Evolutionary conservation across 148 eudicot species (phyloP).

Genomic region (Rhododendron simsii): DNA sequence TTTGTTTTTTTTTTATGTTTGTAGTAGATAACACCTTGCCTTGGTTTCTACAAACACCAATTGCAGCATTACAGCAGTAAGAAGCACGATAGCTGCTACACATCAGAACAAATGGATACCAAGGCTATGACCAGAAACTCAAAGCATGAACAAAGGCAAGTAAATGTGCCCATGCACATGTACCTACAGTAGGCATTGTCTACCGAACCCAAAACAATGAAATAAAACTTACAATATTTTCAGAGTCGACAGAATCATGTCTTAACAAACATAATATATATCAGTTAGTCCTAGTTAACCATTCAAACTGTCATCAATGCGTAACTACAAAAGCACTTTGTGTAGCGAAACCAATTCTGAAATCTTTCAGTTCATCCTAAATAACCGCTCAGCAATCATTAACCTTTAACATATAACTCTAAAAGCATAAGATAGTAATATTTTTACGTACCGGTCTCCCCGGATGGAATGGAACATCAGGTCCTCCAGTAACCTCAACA

Average conservation of each 20-base stretch:
- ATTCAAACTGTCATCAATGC: not conserved
- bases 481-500: conserved; percentile 93
- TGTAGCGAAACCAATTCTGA: not conserved
- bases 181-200: not conserved
- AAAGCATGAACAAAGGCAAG: not conserved
- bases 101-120: not conserved
- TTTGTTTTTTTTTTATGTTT: not conserved
- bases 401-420: not conserved
- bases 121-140: not conserved
- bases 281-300: not conserved
- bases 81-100: not conserved
- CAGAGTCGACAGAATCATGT: too few relatives aligned
- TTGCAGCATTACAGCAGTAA: not conserved
- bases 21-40: not conserved
- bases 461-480: conserved; percentile 94
- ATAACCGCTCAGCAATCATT: not conserved
- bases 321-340: not conserved
- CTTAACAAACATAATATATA: not conserved
- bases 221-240: not conserved
- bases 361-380: not conserved
- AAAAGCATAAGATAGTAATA: not conserved
- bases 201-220: not conserved
- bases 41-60: not conserved
- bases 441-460: conserved; percentile 69
- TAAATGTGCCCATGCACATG: not conserved